Conservation (phyloP, 208 protist species). For the Leishmania major region DNA sequence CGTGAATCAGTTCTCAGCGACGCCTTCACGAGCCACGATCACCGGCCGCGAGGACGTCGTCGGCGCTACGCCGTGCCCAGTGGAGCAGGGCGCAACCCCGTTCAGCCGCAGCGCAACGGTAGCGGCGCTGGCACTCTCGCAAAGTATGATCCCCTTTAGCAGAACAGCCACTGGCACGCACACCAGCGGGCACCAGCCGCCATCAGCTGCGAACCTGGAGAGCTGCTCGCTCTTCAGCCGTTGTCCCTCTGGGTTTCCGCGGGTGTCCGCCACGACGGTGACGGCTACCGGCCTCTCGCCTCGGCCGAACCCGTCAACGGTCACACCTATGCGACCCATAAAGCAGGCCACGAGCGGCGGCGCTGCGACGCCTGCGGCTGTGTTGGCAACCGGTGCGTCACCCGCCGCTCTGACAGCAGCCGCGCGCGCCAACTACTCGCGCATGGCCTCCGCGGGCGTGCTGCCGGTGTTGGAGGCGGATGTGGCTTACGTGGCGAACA, state of each 20-base stretch:
- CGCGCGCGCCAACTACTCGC: slow-evolving; percentile 24
- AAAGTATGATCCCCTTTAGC: slow-evolving; percentile 44
- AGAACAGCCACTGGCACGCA: slow-evolving; percentile 36
- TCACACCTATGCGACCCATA: slow-evolving; percentile 21
- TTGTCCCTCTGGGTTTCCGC: slow-evolving; percentile 19
- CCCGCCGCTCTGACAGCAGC: background rate
- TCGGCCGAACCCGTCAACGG: background rate
- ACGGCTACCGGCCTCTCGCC: background rate
- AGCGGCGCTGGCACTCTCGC: slow-evolving; percentile 41
- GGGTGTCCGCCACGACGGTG: slow-evolving; percentile 4
- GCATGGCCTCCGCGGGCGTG: slow-evolving; percentile 42
- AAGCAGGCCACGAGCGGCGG: slow-evolving; percentile 7
- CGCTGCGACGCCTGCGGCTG: slow-evolving; percentile 4
- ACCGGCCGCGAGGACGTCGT: background rate
- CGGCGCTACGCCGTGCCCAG: background rate
- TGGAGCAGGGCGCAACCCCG: slow-evolving; percentile 18
- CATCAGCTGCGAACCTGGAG: slow-evolving; percentile 5
- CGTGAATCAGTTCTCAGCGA: slow-evolving; percentile 28
- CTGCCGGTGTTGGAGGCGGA: slow-evolving; percentile 63
- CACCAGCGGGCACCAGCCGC: slow-evolving; percentile 13
- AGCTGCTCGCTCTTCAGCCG: slow-evolving; percentile 21
- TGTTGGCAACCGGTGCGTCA: background rate
- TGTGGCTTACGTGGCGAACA: slow-evolving; percentile 53
- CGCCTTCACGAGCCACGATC: slow-evolving; percentile 24
- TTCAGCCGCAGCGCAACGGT: slow-evolving; percentile 46